Evolutionary conservation across 148 eudicot genomes (phyloP).

Genomic region (Agrostemma githago): DNA sequence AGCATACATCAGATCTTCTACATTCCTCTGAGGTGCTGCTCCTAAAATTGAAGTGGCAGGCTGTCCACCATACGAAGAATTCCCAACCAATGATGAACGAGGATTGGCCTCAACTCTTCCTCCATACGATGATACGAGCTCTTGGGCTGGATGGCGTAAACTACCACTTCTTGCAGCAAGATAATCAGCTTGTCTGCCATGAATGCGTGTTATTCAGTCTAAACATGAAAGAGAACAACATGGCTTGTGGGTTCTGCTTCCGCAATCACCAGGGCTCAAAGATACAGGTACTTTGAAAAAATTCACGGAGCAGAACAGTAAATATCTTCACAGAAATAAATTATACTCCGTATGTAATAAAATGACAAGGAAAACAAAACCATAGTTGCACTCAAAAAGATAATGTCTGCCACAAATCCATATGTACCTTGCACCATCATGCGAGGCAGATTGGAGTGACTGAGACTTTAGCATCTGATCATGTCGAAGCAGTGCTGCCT

Average conservation of each 20-base stretch:
- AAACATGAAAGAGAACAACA: conserved; percentile 30
- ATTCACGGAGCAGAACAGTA: background rate
- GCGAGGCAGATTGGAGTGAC: conserved; percentile 65
- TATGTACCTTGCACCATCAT: conserved; percentile 78
- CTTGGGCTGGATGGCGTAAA: conserved; percentile 64
- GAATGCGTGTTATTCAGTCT: conserved; percentile 74
- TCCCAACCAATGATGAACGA: conserved; percentile 46
- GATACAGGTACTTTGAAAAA: background rate
- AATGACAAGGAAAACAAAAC: conserved; percentile 4
- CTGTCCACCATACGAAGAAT: conserved; percentile 62
- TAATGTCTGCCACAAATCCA: conserved; percentile 22
- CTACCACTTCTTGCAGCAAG: conserved; percentile 69
- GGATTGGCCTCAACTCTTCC: conserved; percentile 72
- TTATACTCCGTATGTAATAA: background rate
- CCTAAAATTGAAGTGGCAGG: conserved; percentile 84
- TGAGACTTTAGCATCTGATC: conserved; percentile 67
- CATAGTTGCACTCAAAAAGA: conserved; percentile 10
- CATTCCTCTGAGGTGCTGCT: conserved; percentile 72
- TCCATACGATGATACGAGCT: conserved; percentile 61
- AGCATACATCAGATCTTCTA: conserved; percentile 60
- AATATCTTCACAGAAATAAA: conserved; percentile 2
- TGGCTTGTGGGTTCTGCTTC: conserved; percentile 10
- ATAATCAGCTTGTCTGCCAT: conserved; percentile 99
- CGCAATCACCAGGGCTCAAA: conserved; percentile 4
- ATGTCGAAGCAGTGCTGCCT: conserved; percentile 51